Conservation (phyloP, 2,329 filamentous ascomycete genomes). For the Macrophomina phaseolina region DNA sequence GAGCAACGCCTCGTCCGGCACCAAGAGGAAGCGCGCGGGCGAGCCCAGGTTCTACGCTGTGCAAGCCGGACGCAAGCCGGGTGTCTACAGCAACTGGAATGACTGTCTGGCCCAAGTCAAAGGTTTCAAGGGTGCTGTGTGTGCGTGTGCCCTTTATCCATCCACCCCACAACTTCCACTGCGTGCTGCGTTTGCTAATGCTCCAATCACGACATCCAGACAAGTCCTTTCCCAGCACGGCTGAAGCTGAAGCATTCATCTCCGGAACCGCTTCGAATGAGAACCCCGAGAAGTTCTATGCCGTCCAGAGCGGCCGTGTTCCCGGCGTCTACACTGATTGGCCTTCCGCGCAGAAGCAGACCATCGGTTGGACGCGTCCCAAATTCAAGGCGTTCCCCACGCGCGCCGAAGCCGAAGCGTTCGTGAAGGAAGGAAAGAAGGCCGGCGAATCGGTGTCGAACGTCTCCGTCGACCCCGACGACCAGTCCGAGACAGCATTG, state of each 20-base stretch:
- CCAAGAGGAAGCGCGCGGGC: slow-evolving; percentile 61
- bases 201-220: slow-evolving; percentile 55
- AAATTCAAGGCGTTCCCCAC: slow-evolving; percentile 59
- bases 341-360: slow-evolving; percentile 73
- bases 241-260: slow-evolving; percentile 81
- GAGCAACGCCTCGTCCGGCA: slow-evolving; percentile 47
- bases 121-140: slow-evolving; percentile 59
- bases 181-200: slow-evolving; percentile 19
- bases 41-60: slow-evolving; percentile 69
- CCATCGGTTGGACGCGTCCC: slow-evolving; percentile 72
- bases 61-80: slow-evolving; percentile 63
- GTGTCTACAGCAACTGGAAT: slow-evolving; percentile 67
- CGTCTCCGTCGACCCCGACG: slow-evolving; percentile 37
- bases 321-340: slow-evolving; percentile 71
- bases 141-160: slow-evolving; percentile 34
- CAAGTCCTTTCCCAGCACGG: slow-evolving; percentile 75
- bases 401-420: slow-evolving; percentile 74
- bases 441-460: slow-evolving; percentile 31
- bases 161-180: too few species aligned
- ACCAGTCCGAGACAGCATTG: slow-evolving; percentile 35
- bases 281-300: slow-evolving; percentile 59
- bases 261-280: not conserved
- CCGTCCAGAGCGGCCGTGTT: slow-evolving; percentile 61
- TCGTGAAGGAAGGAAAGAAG: slow-evolving; percentile 59
- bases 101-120: slow-evolving; percentile 67